Evolutionary conservation across 176 grass and related monocot genomes (phyloP), one percentile per base, ranked within the genome.

Genomic region (Aegilops longissima): DNA sequence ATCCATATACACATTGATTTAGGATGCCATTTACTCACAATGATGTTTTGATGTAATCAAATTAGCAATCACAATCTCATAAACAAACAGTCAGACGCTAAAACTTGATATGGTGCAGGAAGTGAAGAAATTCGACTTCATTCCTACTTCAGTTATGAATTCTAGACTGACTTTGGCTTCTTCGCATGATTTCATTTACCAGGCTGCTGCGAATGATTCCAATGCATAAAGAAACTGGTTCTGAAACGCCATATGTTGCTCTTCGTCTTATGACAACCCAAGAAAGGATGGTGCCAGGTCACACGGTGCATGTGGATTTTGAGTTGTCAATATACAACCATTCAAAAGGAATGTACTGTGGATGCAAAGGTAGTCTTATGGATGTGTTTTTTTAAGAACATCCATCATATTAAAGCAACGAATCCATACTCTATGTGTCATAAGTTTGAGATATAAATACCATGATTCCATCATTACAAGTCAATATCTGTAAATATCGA

Each of bases 311-410:
- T 44, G 86, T 24, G 39, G 69, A 66, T n/a, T 75, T 81, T 12
- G 69, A 87, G 78, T 27, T 87, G 23, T 87, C 86, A 58, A 40
- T 87, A 1, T 87, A 82, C n/a, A 82, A 82, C 45, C 79, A 87
- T 38, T 87, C 86, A 76, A 76, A 31, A 42, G 79, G 71, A 30
- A 30, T 35, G 17, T 67, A 82, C 23, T 23, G 4, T 59, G 71
- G 70, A 68, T 59, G 33, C 62, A 76, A 76, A 87, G 79, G 79
- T 87, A 77, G 7, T 69, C 66, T 51, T 61, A 9, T 82, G 23
- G 76, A 76, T 25, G 31, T 77, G 34, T 5, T 27, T 68, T 44
- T 44, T 54, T 13, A 54, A 63, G 21, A 14, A 5, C 58, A 65
- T 23, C 44, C 77, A 51, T 74, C 12, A 21, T 65, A 12, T 52